Evolutionary conservation across 345 rosid genomes (phyloP).

Genomic region (Passiflora organensis): DNA sequence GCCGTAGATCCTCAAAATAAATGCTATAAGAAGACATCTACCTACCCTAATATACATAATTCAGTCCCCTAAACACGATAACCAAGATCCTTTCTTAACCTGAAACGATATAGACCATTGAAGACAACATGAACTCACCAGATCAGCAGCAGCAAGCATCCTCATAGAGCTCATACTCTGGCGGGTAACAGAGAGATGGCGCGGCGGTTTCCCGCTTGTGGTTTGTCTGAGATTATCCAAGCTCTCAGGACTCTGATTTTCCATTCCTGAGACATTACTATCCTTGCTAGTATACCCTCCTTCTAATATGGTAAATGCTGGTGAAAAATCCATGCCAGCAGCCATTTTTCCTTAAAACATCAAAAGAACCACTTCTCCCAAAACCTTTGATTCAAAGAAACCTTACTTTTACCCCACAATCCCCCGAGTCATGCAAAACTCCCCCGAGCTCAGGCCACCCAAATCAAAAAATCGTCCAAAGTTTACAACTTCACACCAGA

Average conservation of each 20-base stretch:
- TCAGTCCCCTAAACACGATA: too few species aligned
- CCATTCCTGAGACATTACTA: slow-evolving; percentile 24
- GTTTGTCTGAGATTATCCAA: slow-evolving; percentile 46
- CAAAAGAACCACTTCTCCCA: slow-evolving; percentile 9
- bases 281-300: slow-evolving; percentile 37
- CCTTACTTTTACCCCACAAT: neutral
- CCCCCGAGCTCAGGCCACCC: too few species aligned
- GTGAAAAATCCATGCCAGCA: slow-evolving; percentile 59
- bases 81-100: too few species aligned
- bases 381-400: slow-evolving; percentile 7
- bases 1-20: too few species aligned
- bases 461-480: slow-evolving; percentile 9
- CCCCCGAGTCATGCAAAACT: slow-evolving; percentile 1
- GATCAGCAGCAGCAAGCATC: slow-evolving; percentile 45
- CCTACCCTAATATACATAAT: too few species aligned
- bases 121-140: slow-evolving; percentile 32
- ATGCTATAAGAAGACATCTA: too few species aligned
- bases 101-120: too few species aligned
- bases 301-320: slow-evolving; percentile 41
- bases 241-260: slow-evolving; percentile 37
- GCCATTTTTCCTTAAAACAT: slow-evolving; percentile 48
- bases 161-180: slow-evolving; percentile 41
- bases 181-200: slow-evolving; percentile 44
- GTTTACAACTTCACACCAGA: too few species aligned
- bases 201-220: slow-evolving; percentile 66